These are phyloP conservation scores for Sicyos edulis DNA, from an alignment of 306 rosid genomes.

Conservation along the genomic window DNA sequence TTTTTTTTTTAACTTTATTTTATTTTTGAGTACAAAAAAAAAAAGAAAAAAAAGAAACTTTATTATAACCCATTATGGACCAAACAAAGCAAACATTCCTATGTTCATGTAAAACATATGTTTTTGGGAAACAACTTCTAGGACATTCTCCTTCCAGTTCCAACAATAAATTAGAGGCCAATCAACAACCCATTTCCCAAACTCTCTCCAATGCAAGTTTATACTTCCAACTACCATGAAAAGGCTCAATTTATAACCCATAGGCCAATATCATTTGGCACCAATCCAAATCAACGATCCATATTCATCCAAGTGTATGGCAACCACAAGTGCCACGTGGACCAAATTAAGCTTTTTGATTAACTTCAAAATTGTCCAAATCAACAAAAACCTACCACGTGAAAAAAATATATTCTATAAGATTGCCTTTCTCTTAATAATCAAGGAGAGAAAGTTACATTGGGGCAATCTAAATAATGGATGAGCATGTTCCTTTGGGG, in stretches of 20 bases:
- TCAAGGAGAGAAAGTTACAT: too few relatives aligned
- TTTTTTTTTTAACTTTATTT: too few relatives aligned
- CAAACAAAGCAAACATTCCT: neutral
- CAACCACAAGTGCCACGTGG: neutral
- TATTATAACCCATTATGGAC: neutral
- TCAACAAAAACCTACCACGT: neutral
- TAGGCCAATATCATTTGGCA: constrained; percentile 1
- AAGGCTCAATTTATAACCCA: neutral
- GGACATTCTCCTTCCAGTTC: constrained; percentile 1
- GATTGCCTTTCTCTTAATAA: too few relatives aligned
- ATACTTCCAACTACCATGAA: neutral
- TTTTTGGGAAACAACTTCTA: neutral
- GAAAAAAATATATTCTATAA: too few relatives aligned
- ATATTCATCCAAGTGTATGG: constrained; percentile 14
- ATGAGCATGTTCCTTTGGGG: too few relatives aligned
- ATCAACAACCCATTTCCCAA: neutral
- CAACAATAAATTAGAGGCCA: neutral
- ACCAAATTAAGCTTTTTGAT: neutral
- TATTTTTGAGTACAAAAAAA: too few relatives aligned
- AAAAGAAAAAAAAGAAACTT: too few relatives aligned
- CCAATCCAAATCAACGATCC: constrained; percentile 2
- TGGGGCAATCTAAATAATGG: too few relatives aligned
- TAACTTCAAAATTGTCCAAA: neutral
- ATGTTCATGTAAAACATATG: neutral
- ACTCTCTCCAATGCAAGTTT: neutral